These are phyloP conservation scores for Sicyos baderoa DNA, from an alignment of 306 rosid species.

Conservation along the genomic window DNA sequence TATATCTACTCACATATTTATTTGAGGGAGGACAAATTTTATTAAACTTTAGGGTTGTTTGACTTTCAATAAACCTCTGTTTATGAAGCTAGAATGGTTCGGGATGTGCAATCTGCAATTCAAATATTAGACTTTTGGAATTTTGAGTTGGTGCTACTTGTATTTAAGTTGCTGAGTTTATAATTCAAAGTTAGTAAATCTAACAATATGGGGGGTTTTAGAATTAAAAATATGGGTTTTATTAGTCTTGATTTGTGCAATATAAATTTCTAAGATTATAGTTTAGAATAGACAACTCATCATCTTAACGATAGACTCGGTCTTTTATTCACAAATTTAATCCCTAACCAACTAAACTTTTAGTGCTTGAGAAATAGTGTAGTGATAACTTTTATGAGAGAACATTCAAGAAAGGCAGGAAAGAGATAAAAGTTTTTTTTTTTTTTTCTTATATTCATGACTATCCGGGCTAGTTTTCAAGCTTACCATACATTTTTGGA, in stretches of 20 bases:
- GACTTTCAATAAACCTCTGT: background rate
- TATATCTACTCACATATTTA: background rate
- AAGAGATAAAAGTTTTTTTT: conserved; percentile 9
- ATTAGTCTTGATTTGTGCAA: too few relatives aligned
- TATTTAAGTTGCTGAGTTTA: background rate
- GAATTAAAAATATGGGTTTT: background rate
- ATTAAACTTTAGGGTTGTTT: background rate
- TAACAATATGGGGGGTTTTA: background rate
- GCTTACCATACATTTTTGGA: background rate
- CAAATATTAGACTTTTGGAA: background rate
- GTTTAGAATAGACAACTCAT: background rate
- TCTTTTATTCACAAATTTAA: background rate
- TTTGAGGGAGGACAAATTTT: background rate
- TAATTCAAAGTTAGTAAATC: background rate
- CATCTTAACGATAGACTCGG: background rate
- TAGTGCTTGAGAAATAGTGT: background rate
- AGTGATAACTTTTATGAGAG: background rate
- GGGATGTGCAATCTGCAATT: background rate
- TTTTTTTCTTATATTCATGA: too few relatives aligned
- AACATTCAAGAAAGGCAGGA: conserved; percentile 14
- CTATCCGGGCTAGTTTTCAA: too few relatives aligned
- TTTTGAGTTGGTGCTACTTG: background rate
- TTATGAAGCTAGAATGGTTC: background rate
- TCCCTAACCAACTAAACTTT: background rate
- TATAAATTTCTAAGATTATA: background rate